Conservation (phyloP, 140 eudicot species). For the Oenanthe javanica region DNA sequence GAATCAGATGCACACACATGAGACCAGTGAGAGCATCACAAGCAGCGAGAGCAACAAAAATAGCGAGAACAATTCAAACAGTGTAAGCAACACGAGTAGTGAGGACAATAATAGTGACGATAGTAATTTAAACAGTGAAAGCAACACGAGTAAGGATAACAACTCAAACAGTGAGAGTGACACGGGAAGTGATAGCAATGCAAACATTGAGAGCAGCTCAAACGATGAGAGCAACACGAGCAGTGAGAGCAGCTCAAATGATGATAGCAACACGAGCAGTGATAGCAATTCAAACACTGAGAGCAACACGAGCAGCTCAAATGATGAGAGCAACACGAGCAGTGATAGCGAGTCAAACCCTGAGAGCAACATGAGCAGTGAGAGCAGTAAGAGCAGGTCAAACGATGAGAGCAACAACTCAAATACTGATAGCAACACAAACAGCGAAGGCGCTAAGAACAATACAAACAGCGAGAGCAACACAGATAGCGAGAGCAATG, state of each 20-base stretch:
- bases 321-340: background rate
- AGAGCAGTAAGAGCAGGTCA: constrained; percentile 23
- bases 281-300: background rate
- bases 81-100: background rate
- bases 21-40: constrained; percentile 2
- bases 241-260: background rate
- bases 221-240: background rate
- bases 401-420: constrained; percentile 23
- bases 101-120: constrained; percentile 10
- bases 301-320: background rate
- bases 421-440: background rate
- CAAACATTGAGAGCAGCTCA: background rate
- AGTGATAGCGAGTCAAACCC: background rate
- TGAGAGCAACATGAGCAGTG: background rate
- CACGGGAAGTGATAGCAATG: constrained; percentile 42
- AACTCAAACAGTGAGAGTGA: constrained; percentile 40
- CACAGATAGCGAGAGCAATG: no score
- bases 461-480: background rate
- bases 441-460: background rate
- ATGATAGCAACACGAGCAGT: constrained; percentile 16
- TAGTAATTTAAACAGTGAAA: constrained; percentile 19
- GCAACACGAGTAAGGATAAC: constrained; percentile 26
- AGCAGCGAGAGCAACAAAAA: background rate
- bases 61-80: constrained; percentile 15
- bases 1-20: constrained; percentile 33